A percentile compares a stretch with the other conserved stretches of the same genome.
Evolutionary conservation across 768 basidiomycete genomes (phyloP).

Genomic region (Trametes punicea): DNA sequence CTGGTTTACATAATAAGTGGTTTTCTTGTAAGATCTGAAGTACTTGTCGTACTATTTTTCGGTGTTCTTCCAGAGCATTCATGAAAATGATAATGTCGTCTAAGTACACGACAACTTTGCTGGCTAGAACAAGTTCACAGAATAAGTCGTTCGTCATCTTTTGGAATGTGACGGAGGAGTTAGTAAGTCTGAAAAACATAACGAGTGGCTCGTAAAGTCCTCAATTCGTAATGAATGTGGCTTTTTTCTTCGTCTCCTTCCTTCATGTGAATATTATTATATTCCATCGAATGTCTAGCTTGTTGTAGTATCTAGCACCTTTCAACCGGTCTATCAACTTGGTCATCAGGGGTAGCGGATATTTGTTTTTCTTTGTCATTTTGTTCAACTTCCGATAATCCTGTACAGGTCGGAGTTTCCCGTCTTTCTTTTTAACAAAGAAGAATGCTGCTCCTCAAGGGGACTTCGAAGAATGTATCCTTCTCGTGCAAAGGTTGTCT

Average conservation of each 20-base stretch:
- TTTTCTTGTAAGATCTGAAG: conserved; percentile 29
- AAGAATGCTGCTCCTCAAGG: conserved; percentile 27
- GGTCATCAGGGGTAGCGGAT: conserved; percentile 32
- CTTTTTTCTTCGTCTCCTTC: conserved; percentile 43
- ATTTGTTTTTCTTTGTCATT: conserved; percentile 33
- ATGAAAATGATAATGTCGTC: conserved; percentile 37
- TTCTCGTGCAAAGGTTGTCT: conserved; percentile 20
- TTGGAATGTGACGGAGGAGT: conserved; percentile 36
- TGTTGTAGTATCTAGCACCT: conserved; percentile 25
- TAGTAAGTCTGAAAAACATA: conserved; percentile 39
- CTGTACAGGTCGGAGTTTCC: conserved; percentile 23
- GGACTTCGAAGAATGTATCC: conserved; percentile 19
- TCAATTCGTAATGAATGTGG: conserved; percentile 34
- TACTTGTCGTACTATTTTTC: conserved; percentile 21
- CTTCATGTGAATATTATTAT: conserved; percentile 35
- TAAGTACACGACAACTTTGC: conserved; percentile 42
- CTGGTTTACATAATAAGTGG: conserved; percentile 35
- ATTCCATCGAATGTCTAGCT: conserved; percentile 29
- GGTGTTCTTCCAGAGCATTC: conserved; percentile 17
- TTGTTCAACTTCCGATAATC: conserved; percentile 33
- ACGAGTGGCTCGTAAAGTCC: conserved; percentile 39
- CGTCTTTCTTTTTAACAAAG: conserved; percentile 32
- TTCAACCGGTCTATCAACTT: conserved; percentile 26
- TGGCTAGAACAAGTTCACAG: conserved; percentile 28
- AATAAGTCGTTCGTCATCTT: conserved; percentile 33